Evolutionary conservation across 1,139 yeast genomes (phyloP), one percentile per base, ranked within the genome.

Genomic region (Yamadazyma dendronema): DNA sequence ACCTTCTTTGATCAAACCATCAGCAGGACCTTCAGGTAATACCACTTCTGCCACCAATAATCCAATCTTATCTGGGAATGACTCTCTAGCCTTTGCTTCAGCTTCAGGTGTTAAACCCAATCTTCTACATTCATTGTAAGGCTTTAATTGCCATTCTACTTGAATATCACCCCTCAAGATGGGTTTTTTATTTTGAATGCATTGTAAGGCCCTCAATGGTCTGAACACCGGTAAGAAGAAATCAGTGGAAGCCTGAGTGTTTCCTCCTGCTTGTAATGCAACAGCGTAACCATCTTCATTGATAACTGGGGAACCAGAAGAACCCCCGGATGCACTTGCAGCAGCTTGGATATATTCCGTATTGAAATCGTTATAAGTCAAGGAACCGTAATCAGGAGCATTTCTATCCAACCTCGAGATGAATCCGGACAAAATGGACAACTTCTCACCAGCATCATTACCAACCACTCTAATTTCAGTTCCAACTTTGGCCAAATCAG

Each of bases 321-420:
- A 88, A 1, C 97, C 97, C 28, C 97, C 97, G 9, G 95, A 84
- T 0, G 97, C 96, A 48, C 90, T 78, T 1, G 97, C 96, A 12
- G 97, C 96, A 1, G 97, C 97, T 61, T 90, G 97, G 42, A 89
- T 88, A 62, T 90, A 90, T 59, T 88, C 96, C 0, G 97, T 90
- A 58, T 90, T 90, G 72, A 89, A 90, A 65, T 90, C 97, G 55
- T 86, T 88, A 58, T 89, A 90, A n/a, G 94, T 81, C 51, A 85
- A 67, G 14, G 80, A 81, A 30, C 97, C 97, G 57, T 90, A 90
- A 46, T 86, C 95, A 3, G 97, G 97, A 3, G 97, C 95, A 57
- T 89, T 88, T 68, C 97, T 79, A 61, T 90, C 97, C 42, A 89
- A 64, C 60, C 97, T 77, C 33, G 95, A 83, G 37, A 90, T 89